These are phyloP conservation scores for Rubroboletus satanas DNA, from an alignment of 768 basidiomycete genomes.

Conservation along the genomic window DNA sequence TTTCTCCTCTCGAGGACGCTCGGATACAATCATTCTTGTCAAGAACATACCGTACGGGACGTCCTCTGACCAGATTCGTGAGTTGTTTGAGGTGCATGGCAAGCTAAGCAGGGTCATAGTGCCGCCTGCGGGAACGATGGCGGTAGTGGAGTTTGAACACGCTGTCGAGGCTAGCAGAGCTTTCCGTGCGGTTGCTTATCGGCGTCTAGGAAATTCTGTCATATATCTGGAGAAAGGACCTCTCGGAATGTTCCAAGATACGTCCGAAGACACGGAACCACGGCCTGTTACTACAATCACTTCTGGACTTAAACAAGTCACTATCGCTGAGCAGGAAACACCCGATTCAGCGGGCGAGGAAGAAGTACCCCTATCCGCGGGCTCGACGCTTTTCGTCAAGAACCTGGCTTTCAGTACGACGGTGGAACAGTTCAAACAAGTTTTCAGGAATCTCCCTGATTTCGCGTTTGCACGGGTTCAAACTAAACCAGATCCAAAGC, in stretches of 20 bases:
- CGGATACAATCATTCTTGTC: slow-evolving; percentile 82
- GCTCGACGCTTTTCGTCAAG: slow-evolving; percentile 90
- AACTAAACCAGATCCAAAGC: slow-evolving; percentile 84
- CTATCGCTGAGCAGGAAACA: slow-evolving; percentile 42
- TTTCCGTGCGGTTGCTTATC: slow-evolving; percentile 80
- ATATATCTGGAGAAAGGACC: slow-evolving; percentile 94
- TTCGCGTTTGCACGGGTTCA: slow-evolving; percentile 89
- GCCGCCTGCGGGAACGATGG: slow-evolving; percentile 91
- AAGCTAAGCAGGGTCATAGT: slow-evolving; percentile 67
- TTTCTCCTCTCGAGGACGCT: slow-evolving; percentile 52
- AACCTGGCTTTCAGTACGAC: slow-evolving; percentile 94
- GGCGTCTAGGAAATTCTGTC: slow-evolving; percentile 83
- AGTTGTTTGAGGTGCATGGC: slow-evolving; percentile 77
- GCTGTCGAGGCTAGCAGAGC: slow-evolving; percentile 67
- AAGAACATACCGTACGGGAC: slow-evolving; percentile 98
- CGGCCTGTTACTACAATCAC: slow-evolving; percentile 10
- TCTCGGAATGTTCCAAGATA: slow-evolving; percentile 68
- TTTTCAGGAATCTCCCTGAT: slow-evolving; percentile 71
- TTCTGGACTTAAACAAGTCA: slow-evolving; percentile 32
- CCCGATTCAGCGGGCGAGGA: slow-evolving; percentile 35
- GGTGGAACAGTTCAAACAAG: slow-evolving; percentile 59
- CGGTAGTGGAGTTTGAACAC: slow-evolving; percentile 82
- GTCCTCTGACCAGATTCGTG: slow-evolving; percentile 65
- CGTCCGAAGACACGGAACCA: slow-evolving; percentile 24
- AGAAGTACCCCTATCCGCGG: slow-evolving; percentile 46